Conservation (phyloP, 2,329 filamentous ascomycete genomes). For the Diplodia seriata region DNA sequence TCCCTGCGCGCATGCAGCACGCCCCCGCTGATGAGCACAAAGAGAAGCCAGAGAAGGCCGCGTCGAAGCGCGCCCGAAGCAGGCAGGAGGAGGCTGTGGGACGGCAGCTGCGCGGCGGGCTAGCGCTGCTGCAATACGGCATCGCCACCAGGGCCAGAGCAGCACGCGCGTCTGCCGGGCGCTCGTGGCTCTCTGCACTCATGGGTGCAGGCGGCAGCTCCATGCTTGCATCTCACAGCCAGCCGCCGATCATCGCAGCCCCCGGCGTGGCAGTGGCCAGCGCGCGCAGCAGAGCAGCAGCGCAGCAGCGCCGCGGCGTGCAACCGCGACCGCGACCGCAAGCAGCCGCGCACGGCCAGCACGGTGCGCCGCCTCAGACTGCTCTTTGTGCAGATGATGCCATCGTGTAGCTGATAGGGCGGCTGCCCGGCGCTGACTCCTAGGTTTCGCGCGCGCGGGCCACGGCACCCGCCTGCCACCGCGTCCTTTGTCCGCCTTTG, state of each 20-base stretch:
- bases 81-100: slow-evolving; percentile 30
- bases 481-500: slow-evolving; percentile 26
- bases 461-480: not conserved
- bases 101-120: slow-evolving; percentile 12
- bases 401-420: slow-evolving; percentile 15
- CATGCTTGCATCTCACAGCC: slow-evolving; percentile 17
- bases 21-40: slow-evolving; percentile 28
- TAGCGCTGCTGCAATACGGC: slow-evolving; percentile 14
- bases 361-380: not conserved
- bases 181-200: slow-evolving; percentile 19
- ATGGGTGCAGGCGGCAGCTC: slow-evolving; percentile 2
- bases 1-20: slow-evolving; percentile 10
- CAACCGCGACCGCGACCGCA: slow-evolving; percentile 25
- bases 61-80: slow-evolving; percentile 29
- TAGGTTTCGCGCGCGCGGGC: not conserved
- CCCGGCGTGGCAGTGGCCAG: slow-evolving; percentile 7
- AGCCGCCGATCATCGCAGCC: slow-evolving; percentile 18
- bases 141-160: slow-evolving; percentile 21
- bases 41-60: slow-evolving; percentile 30
- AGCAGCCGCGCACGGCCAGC: slow-evolving; percentile 22
- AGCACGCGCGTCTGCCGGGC: slow-evolving; percentile 27
- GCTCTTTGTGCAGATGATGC: slow-evolving; percentile 25
- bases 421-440: slow-evolving; percentile 22
- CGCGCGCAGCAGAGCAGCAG: not conserved
- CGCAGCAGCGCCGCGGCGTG: not conserved